Conservation (phyloP, 306 rosid genomes). For the Ormosia semicastrata region DNA sequence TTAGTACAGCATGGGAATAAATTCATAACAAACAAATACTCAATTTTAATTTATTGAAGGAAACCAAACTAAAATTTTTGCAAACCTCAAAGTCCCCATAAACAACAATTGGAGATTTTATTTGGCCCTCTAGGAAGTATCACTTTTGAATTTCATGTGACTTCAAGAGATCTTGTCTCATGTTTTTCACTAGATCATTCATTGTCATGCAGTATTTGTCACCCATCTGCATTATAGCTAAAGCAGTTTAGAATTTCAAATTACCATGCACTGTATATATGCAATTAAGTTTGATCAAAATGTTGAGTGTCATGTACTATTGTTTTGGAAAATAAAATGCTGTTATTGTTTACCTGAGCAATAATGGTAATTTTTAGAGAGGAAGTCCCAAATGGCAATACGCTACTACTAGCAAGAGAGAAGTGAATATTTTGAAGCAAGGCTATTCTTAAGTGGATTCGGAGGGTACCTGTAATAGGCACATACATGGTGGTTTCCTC, state of each 20-base stretch:
- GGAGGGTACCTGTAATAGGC: too few species aligned
- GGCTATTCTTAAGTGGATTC: too few species aligned
- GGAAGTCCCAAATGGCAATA: slow-evolving; percentile 34
- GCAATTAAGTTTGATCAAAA: too few species aligned
- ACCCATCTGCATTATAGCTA: slow-evolving; percentile 4
- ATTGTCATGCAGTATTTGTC: slow-evolving; percentile 8
- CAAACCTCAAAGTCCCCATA: background rate
- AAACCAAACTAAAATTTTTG: slow-evolving; percentile 1
- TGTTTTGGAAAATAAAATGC: background rate
- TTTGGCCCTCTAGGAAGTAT: background rate
- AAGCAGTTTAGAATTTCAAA: background rate
- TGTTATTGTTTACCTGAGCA: slow-evolving; percentile 25
- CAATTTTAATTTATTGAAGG: background rate
- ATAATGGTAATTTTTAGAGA: slow-evolving; percentile 30
- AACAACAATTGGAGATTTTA: background rate
- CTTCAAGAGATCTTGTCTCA: slow-evolving; percentile 10
- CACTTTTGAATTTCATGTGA: background rate
- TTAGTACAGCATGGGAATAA: background rate
- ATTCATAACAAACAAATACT: background rate
- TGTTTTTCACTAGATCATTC: slow-evolving; percentile 21
- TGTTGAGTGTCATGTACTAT: background rate
- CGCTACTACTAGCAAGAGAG: slow-evolving; percentile 26
- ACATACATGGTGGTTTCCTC: too few species aligned
- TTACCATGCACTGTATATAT: too few species aligned
- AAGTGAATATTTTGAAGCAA: slow-evolving; percentile 32